Evolutionary conservation across 176 grass and related monocot species (phyloP), one percentile per base, ranked within the genome.

Genomic region (Cymbopogon citratus): DNA sequence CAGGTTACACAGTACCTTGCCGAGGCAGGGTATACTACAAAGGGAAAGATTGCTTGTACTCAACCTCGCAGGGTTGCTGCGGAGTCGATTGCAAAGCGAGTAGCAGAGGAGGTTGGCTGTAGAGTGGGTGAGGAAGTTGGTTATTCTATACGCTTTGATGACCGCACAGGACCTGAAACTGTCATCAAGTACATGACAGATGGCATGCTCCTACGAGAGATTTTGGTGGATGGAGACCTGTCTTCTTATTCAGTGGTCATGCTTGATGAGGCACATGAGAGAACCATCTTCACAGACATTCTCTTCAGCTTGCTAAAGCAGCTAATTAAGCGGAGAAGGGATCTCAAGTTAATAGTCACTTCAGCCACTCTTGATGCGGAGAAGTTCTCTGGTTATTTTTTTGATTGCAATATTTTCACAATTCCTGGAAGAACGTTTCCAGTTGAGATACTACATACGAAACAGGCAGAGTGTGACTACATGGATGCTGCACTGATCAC

Each of bases 111-210:
- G 81, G 94, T 97, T 74, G 95, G 95, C 5, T 97, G 95, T 77
- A 86, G 92, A 5, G 71, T 97, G 40, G 95, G 95, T 68, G 95
- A 97, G 76, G 95, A 97, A 82, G 95, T 97, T 44, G 92, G 95
- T 46, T 97, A 97, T 89, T 92, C 90, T 57, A 94, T 97, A 76
- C 90, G 95, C 44, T 98, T 98, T 84, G 95, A 98, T 76, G 95
- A 94, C 69, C 91, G 92, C 73, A 98, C 95, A 31, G 90, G 95
- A 3, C 92, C 95, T 46, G 92, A 98, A 24, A 98, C 95, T 4
- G 92, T 98, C 36, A 94, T 98, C 68, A 98, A 98, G 67, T 98
- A 98, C 80, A 94, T 98, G 95, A 98, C 95, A 31, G 95, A 98
- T 69, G 95, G 95, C 75, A 94, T 94, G 95, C 95, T 98, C 86